phyloP scores from a whole-genome alignment of 1,284 basidiomycete genomes.

The Heliocybe sulcata region DNA sequence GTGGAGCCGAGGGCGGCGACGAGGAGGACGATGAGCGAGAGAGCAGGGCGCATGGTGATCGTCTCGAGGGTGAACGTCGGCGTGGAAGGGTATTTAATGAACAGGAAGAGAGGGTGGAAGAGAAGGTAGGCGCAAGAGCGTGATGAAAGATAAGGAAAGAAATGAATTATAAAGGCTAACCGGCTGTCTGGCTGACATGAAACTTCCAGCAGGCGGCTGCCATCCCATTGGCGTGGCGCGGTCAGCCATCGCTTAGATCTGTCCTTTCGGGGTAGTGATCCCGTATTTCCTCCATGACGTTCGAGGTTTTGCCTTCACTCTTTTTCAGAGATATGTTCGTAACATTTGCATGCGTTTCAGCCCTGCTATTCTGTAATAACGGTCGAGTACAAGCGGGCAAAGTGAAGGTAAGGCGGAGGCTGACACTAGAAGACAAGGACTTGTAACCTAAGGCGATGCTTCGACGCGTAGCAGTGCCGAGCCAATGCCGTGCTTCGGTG shows the following conservation, averaged over 20 bases:
- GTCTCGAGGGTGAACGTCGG: not conserved
- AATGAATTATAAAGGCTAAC: not conserved
- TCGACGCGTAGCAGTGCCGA: too few species aligned
- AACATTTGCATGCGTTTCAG: not conserved
- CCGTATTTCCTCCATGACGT: not conserved
- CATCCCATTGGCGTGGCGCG: not conserved
- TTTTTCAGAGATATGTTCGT: not conserved
- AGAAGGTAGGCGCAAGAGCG: not conserved
- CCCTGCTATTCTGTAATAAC: not conserved
- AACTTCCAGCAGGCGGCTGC: not conserved
- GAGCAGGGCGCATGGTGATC: not conserved
- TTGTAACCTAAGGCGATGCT: too few species aligned
- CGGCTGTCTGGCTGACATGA: not conserved
- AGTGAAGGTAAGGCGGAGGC: too few species aligned
- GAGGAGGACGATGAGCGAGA: slow-evolving; percentile 1
- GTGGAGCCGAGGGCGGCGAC: not conserved
- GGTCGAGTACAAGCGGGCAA: too few species aligned
- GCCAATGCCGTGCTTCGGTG: too few species aligned
- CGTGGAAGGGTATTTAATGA: not conserved
- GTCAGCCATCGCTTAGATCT: not conserved
- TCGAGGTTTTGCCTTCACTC: not conserved
- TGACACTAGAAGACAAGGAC: too few species aligned
- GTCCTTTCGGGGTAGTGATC: not conserved
- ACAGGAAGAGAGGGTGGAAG: not conserved
- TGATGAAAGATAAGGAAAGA: not conserved